phyloP scores from a whole-genome alignment of 23 red algal species.

The Gracilaria caudata region DNA sequence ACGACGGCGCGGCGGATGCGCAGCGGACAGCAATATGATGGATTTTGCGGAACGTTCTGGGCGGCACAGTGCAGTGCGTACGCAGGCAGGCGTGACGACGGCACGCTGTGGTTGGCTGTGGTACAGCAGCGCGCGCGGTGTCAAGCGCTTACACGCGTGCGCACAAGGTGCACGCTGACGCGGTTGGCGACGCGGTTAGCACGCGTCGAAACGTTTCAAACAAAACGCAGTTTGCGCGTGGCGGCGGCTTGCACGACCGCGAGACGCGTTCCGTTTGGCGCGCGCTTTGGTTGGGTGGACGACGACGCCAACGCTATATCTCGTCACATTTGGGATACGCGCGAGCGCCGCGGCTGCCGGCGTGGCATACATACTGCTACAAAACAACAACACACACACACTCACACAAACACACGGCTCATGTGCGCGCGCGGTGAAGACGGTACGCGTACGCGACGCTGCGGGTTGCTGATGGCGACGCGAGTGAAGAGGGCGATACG shows the following conservation, averaged over 20 bases:
- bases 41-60: too few relatives aligned
- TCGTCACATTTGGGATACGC: background rate
- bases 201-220: background rate
- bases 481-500: background rate
- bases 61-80: too few relatives aligned
- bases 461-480: background rate
- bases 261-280: background rate
- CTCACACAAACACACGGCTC: too few relatives aligned
- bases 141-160: background rate
- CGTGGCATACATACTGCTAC: too few relatives aligned
- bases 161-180: background rate
- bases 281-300: too few relatives aligned
- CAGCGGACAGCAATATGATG: background rate
- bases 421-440: too few relatives aligned
- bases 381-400: too few relatives aligned
- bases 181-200: background rate
- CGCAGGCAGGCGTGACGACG: background rate
- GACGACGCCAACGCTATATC: background rate
- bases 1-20: background rate
- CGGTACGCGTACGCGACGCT: background rate
- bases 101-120: slow-evolving; percentile 5
- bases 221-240: background rate
- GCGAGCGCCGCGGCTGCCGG: background rate
- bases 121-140: background rate
- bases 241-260: background rate